Evolutionary conservation across 2,329 filamentous ascomycete genomes (phyloP).

Genomic region (Colletotrichum orbiculare): DNA sequence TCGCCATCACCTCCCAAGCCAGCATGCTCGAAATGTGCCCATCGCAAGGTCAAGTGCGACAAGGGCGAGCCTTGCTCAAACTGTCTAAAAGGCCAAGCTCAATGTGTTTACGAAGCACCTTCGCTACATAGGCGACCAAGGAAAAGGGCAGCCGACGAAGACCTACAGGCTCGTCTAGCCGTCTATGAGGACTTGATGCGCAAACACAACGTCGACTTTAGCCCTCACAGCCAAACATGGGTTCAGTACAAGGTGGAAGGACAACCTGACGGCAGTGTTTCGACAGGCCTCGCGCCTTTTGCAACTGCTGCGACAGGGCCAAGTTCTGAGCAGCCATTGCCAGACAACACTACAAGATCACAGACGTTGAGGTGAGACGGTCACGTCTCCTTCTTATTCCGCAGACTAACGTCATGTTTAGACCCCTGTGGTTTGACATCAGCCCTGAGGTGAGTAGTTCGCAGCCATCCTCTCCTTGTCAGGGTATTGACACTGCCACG

Average conservation of each 20-base stretch:
- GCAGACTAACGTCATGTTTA: too few species aligned
- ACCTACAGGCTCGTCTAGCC: constrained; percentile 40
- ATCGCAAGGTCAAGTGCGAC: constrained; percentile 56
- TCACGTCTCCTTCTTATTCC: too few species aligned
- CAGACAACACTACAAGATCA: too few species aligned
- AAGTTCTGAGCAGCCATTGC: too few species aligned
- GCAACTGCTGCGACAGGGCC: not conserved
- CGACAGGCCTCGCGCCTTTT: not conserved
- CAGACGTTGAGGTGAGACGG: too few species aligned
- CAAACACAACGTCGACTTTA: constrained; percentile 41
- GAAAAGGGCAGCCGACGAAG: constrained; percentile 43
- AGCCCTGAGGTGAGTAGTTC: constrained; percentile 6
- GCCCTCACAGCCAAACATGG: constrained; percentile 40
- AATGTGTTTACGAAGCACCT: constrained; percentile 42
- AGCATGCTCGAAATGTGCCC: constrained; percentile 50
- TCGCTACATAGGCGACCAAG: constrained; percentile 39
- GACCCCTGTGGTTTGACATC: not conserved
- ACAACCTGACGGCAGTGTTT: not conserved
- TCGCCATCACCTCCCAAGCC: constrained; percentile 3
- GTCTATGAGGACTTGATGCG: constrained; percentile 44
- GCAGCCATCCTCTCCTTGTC: rapidly evolving
- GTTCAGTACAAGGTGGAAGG: constrained; percentile 37
- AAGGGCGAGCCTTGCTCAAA: constrained; percentile 54
- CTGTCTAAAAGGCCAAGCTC: constrained; percentile 49
- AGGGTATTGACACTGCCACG: not conserved